Base-by-base conservation (phyloP, 257 asterid species). In the Jacaranda copaia region DNA sequence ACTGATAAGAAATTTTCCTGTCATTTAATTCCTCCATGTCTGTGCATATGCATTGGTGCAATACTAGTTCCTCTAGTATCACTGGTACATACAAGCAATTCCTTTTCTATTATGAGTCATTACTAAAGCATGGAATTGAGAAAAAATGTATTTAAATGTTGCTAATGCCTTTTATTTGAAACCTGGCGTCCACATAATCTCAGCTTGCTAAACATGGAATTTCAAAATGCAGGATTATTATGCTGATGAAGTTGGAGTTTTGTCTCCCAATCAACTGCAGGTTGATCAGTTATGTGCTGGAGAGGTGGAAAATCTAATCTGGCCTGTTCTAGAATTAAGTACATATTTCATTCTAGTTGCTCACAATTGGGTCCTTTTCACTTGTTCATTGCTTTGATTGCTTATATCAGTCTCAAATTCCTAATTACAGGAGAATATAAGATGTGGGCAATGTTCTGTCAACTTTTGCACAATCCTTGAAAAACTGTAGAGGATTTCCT, bases 201-300 rank as follows among this genome's bases (percentile, higher is more conserved):
- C 43, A 36, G 58, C 56, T 77, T 60, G 79, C 80, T 85, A 79
- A 87, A 62, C 25, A 9, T 76, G 51, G 36, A 70, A 84, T 76
- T 62, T 67, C 39, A 55, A 85, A 74, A 56, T 89, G 85, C 89
- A 95, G 99, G 99, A 96, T 80, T 93, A 93, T 81, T 89, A 76
- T 82, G 98, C 93, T 77, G 99, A 96, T 90, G 99, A 96, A 86
- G 80, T 96, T 77, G 99, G 99, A 75, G 97, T 96, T 76, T 85
- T 96, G 84, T 96, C 99, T 80, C 99, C 99, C 64, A 89, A 51
- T 81, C 98, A 96, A 90, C 32, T 91, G 90, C 98, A 93, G 86
- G 97, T 85, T 85, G 91, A 89, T 72, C 86, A 87, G 82, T 82
- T 96, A 75, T 81, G 69, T 35, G 96, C 97, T 69, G 99, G 99